Conservation (phyloP, 2,329 filamentous ascomycete species). For the Colletotrichum neosansevieriae region DNA sequence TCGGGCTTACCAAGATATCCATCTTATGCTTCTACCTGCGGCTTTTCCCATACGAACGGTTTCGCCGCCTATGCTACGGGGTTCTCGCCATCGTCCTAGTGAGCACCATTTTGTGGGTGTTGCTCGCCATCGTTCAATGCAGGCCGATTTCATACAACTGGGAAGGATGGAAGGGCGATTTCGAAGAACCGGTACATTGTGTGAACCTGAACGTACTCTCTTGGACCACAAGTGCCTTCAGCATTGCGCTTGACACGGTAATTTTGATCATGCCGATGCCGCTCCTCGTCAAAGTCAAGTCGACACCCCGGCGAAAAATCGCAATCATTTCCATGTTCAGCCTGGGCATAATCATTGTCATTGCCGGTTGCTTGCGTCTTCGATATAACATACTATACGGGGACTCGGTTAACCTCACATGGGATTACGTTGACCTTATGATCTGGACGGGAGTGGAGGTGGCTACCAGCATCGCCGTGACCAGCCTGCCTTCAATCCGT, state of each 20-base stretch:
- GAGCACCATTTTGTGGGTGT: neutral
- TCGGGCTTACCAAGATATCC: slow-evolving; percentile 27
- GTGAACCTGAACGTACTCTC: slow-evolving; percentile 20
- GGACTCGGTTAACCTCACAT: slow-evolving; percentile 51
- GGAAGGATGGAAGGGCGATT: slow-evolving; percentile 31
- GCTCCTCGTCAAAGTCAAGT: slow-evolving; percentile 51
- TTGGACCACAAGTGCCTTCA: slow-evolving; percentile 45
- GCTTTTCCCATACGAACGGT: slow-evolving; percentile 27
- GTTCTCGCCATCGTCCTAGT: slow-evolving; percentile 4
- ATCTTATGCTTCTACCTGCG: slow-evolving; percentile 26
- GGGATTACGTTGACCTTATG: slow-evolving; percentile 54
- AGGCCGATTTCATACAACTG: slow-evolving; percentile 29
- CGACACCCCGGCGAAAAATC: slow-evolving; percentile 56
- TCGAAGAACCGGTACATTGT: slow-evolving; percentile 6
- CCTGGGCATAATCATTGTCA: slow-evolving; percentile 55
- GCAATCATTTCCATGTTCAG: slow-evolving; percentile 58
- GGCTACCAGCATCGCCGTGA: slow-evolving; percentile 53
- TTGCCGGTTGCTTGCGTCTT: slow-evolving; percentile 50
- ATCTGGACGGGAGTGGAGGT: slow-evolving; percentile 58
- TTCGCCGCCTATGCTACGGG: slow-evolving; percentile 21
- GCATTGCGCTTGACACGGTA: slow-evolving; percentile 58
- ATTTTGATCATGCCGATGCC: slow-evolving; percentile 59
- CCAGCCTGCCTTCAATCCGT: slow-evolving; percentile 55
- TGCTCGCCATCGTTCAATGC: slow-evolving; percentile 13
- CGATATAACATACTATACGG: slow-evolving; percentile 49